Conservation (phyloP, 495 filamentous ascomycete genomes). For the Sphaerosporella brunnea region DNA sequence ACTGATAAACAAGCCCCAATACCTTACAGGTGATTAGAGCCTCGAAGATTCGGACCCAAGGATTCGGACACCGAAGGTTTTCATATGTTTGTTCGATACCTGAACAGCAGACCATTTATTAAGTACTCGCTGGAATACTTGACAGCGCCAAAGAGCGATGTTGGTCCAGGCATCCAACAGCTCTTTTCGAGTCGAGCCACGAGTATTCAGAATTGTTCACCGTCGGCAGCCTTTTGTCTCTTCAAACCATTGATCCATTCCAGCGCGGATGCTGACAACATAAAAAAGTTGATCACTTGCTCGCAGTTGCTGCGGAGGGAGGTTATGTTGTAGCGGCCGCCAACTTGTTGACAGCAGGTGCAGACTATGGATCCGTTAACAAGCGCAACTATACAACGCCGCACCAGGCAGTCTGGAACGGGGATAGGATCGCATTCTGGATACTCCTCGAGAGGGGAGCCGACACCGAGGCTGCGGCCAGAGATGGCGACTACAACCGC, state of each 20-base stretch:
- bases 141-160: neutral
- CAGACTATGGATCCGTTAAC: neutral
- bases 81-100: constrained; percentile 1
- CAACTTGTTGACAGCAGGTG: neutral
- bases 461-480: neutral
- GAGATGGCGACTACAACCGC: neutral
- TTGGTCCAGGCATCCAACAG: neutral
- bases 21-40: neutral
- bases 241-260: neutral
- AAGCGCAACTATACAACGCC: neutral
- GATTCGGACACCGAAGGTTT: too few species aligned
- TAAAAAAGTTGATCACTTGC: neutral
- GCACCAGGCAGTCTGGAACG: neutral
- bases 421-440: neutral
- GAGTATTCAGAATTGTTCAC: neutral
- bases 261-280: neutral
- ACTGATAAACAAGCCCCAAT: neutral
- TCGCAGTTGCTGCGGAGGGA: neutral
- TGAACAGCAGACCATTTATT: constrained; percentile 1
- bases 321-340: neutral
- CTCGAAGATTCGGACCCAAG: too few species aligned
- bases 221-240: neutral
- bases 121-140: constrained; percentile 4
- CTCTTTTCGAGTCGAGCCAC: neutral
- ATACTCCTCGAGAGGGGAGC: neutral